Conservation (phyloP, 2,329 filamentous ascomycete species). For the Pseudocercospora ulei region DNA sequence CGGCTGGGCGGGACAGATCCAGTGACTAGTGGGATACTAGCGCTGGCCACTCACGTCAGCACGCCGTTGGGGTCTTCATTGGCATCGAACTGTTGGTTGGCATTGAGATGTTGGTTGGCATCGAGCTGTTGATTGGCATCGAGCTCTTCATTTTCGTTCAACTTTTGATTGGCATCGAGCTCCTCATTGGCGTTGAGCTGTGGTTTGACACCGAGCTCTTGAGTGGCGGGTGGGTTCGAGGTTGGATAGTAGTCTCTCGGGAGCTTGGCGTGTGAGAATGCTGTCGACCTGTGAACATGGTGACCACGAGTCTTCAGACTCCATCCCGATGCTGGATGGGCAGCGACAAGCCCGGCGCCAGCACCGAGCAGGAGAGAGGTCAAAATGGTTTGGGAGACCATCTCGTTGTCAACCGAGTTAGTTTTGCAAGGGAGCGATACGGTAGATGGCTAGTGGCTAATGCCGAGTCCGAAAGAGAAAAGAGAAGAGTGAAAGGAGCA, state of each 20-base stretch:
- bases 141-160: too few relatives aligned
- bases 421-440: conserved; percentile 11
- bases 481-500: conserved; percentile 16
- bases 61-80: conserved; percentile 6
- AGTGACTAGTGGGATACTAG: conserved; percentile 8
- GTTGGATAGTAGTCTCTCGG: not conserved
- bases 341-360: conserved; percentile 19
- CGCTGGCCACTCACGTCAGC: not conserved
- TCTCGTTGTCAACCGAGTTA: conserved; percentile 10
- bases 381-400: conserved; percentile 19
- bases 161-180: too few relatives aligned
- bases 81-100: too few relatives aligned
- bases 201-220: too few relatives aligned
- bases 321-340: conserved; percentile 12
- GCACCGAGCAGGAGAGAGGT: conserved; percentile 18
- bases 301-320: conserved; percentile 3
- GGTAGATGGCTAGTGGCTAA: too few relatives aligned
- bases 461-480: not conserved
- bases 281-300: conserved; percentile 5
- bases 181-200: too few relatives aligned
- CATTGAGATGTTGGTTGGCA: too few relatives aligned
- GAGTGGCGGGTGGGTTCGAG: conserved; percentile 3
- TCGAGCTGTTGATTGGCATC: too few relatives aligned
- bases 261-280: conserved; percentile 5
- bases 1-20: conserved; percentile 9